Evolutionary conservation across 495 filamentous ascomycete genomes (phyloP).

Genomic region (Xylaria palmicola): DNA sequence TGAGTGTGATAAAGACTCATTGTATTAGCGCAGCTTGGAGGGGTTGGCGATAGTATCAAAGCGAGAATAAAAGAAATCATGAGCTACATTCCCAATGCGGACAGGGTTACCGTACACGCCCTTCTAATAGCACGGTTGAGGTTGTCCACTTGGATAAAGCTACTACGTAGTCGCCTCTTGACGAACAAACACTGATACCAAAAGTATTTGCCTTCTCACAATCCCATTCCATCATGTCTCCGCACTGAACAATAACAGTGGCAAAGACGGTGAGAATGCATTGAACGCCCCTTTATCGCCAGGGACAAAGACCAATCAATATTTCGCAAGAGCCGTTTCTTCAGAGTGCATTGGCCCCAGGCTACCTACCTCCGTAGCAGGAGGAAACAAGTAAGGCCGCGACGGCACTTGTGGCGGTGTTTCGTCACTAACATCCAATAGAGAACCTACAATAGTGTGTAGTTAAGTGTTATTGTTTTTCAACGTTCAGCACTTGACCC

Average conservation of each 20-base stretch:
- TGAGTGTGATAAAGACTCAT: slow-evolving; percentile 31
- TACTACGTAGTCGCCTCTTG: too few relatives aligned
- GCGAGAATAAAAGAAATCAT: slow-evolving; percentile 21
- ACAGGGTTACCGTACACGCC: background rate
- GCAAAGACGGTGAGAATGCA: background rate
- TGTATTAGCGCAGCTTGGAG: slow-evolving; percentile 17
- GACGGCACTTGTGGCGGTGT: too few relatives aligned
- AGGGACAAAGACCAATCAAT: background rate
- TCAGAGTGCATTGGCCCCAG: background rate
- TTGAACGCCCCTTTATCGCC: background rate
- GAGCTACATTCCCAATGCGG: slow-evolving; percentile 25
- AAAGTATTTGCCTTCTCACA: slow-evolving; percentile 2
- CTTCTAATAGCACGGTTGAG: background rate
- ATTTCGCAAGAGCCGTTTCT: background rate
- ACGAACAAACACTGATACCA: background rate
- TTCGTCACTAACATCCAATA: background rate
- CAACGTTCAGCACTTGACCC: too few relatives aligned
- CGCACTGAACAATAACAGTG: background rate
- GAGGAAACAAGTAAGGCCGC: background rate
- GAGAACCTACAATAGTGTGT: too few relatives aligned
- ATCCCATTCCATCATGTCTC: background rate
- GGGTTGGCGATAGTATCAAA: slow-evolving; percentile 27
- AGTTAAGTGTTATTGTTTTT: too few relatives aligned
- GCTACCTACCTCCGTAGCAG: too few relatives aligned
- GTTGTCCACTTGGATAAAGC: background rate